phyloP scores from a whole-genome alignment of 75 land plant genomes.

The Chamaecyparis obtusa region DNA sequence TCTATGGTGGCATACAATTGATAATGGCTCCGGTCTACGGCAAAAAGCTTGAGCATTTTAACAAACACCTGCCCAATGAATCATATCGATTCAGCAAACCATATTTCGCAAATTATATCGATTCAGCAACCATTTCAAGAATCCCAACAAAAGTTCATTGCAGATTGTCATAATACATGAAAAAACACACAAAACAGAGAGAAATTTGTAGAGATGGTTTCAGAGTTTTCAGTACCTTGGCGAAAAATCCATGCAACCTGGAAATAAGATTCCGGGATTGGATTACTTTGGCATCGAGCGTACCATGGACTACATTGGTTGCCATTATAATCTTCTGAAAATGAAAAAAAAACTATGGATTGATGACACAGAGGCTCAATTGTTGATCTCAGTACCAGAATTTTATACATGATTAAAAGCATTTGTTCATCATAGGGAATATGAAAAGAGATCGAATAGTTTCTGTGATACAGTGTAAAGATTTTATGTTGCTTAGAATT shows the following conservation, averaged over 20 bases:
- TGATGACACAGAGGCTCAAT: not conserved
- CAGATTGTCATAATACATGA: too few species aligned
- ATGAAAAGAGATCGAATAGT: not conserved
- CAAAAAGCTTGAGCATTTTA: not conserved
- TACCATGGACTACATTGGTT: constrained; percentile 66
- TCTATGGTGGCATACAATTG: constrained; percentile 61
- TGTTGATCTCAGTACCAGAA: not conserved
- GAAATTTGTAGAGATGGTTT: not conserved
- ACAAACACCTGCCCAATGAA: not conserved
- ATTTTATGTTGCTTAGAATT: not conserved
- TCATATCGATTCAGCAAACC: not conserved
- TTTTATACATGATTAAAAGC: not conserved
- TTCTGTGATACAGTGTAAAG: not conserved
- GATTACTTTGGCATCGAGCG: constrained; percentile 70
- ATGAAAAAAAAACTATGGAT: not conserved
- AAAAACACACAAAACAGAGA: not conserved
- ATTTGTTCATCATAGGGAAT: not conserved
- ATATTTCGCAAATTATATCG: not conserved
- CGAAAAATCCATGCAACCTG: not conserved
- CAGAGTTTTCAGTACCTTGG: not conserved
- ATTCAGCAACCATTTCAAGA: not conserved
- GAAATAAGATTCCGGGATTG: constrained; percentile 34
- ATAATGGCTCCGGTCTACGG: not conserved
- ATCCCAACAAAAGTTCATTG: not conserved
- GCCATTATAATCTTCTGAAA: constrained; percentile 38